A percentile compares a stretch with the other conserved stretches of the same genome.
Evolutionary conservation across 2,329 filamentous ascomycete genomes (phyloP).

Genomic region (Lasiodiplodia theobromae): DNA sequence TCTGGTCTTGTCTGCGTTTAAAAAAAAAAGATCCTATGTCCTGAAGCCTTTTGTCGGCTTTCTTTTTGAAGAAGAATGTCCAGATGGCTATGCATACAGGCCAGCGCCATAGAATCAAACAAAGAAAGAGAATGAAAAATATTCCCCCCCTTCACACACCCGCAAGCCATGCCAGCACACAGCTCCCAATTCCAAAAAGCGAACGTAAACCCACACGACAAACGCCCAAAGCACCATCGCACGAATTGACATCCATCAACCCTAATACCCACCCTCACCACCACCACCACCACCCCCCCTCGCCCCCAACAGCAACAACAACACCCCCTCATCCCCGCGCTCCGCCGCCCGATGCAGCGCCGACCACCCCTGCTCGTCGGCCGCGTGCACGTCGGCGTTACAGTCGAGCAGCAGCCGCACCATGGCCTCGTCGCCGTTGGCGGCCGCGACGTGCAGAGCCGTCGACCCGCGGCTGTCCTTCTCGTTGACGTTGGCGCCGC

Average conservation of each 20-base stretch:
- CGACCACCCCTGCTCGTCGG: neutral
- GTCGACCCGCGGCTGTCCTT: constrained; percentile 2
- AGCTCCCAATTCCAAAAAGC: too few relatives aligned
- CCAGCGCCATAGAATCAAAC: too few relatives aligned
- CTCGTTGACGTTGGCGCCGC: neutral
- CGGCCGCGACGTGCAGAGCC: neutral
- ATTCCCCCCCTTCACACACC: neutral
- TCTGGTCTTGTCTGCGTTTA: too few relatives aligned
- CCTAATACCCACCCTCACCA: too few relatives aligned
- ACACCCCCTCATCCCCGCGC: neutral
- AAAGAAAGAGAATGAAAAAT: neutral
- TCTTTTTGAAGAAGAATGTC: too few relatives aligned
- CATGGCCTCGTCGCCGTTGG: neutral
- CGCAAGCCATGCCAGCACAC: too few relatives aligned
- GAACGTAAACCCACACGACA: too few relatives aligned
- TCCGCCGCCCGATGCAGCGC: constrained; percentile 1
- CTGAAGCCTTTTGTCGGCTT: too few relatives aligned
- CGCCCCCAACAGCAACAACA: neutral
- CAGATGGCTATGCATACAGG: too few relatives aligned
- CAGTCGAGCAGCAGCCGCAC: constrained; percentile 2
- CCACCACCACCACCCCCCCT: neutral
- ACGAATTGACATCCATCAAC: too few relatives aligned
- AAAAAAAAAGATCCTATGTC: too few relatives aligned
- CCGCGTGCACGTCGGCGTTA: constrained; percentile 1
- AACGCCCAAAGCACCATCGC: too few relatives aligned